Conservation (phyloP, 192 early-diverging fungal species). For the Linnemannia schmuckeri region DNA sequence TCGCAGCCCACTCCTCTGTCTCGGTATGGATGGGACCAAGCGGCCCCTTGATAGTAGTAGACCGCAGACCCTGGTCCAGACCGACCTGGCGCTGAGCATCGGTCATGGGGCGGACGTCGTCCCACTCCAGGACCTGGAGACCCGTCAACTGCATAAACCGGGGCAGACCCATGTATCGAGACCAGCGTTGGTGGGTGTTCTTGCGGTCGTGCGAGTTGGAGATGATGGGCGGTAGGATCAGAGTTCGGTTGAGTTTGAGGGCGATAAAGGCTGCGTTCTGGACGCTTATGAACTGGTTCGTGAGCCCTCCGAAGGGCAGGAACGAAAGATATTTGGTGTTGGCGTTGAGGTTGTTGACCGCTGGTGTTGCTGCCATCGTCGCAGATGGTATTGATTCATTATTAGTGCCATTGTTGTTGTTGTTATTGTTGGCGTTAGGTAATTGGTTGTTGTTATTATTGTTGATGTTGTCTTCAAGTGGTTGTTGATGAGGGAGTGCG, state of each 20-base stretch:
- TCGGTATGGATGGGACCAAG: background rate
- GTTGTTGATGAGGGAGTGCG: background rate
- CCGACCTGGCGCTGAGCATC: slow-evolving; percentile 21
- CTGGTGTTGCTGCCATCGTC: slow-evolving; percentile 12
- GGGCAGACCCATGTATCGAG: slow-evolving; percentile 23
- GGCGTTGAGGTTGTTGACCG: slow-evolving; percentile 18
- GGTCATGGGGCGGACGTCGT: slow-evolving; percentile 26
- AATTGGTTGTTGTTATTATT: background rate
- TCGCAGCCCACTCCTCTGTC: slow-evolving; percentile 4
- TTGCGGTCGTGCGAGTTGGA: slow-evolving; percentile 43
- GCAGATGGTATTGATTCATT: too few species aligned
- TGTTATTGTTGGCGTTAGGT: background rate
- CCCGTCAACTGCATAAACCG: slow-evolving; percentile 37
- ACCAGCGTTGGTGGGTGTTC: slow-evolving; percentile 48
- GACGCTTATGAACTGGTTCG: slow-evolving; percentile 49
- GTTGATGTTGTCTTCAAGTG: too few species aligned
- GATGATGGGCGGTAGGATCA: slow-evolving; percentile 50
- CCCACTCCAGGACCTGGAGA: slow-evolving; percentile 34
- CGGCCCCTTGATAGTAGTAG: too few species aligned
- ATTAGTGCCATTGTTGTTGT: background rate
- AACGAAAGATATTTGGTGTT: slow-evolving; percentile 32
- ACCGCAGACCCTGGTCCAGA: background rate
- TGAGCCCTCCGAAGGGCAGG: slow-evolving; percentile 45
- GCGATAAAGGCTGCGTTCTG: slow-evolving; percentile 19
- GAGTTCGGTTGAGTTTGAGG: slow-evolving; percentile 32